Percentiles rank a stretch among this genome's conserved stretches.
These are phyloP conservation scores for Atkinsonella texensis DNA, from an alignment of 2,329 filamentous ascomycete species.

Conservation along the genomic window DNA sequence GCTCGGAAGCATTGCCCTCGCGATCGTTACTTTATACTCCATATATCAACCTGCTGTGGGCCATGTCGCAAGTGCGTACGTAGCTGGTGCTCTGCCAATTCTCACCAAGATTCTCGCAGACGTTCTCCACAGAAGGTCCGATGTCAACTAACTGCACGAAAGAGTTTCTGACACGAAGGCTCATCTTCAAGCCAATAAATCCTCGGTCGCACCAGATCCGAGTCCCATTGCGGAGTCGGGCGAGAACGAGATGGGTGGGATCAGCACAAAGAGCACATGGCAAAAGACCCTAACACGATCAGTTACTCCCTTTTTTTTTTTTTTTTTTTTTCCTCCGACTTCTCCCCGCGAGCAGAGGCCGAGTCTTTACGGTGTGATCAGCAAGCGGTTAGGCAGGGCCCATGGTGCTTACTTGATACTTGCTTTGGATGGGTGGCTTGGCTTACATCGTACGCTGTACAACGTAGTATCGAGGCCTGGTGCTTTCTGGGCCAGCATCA, in stretches of 20 bases:
- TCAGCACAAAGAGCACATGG: conserved; percentile 1
- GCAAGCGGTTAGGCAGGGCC: no score
- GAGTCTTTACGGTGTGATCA: no score
- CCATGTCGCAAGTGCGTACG: no score
- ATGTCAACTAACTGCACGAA: background rate
- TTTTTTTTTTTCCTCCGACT: background rate
- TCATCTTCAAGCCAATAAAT: background rate
- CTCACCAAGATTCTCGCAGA: background rate
- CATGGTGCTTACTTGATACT: background rate
- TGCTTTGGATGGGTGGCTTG: background rate
- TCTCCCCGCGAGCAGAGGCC: background rate
- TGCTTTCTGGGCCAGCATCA: background rate
- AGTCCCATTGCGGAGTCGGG: background rate
- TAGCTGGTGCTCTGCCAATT: no score
- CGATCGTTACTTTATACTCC: no score
- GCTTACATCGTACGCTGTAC: background rate
- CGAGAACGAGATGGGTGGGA: background rate
- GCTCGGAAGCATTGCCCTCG: no score
- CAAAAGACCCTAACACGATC: background rate
- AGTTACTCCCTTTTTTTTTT: background rate
- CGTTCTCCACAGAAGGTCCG: conserved; percentile 3
- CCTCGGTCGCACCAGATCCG: background rate
- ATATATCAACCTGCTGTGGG: no score
- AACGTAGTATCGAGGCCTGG: conserved; percentile 2
- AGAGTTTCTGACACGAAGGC: background rate